Conservation (phyloP, 352 stramenopile genomes). For the Globisporangium heterothallicum region DNA sequence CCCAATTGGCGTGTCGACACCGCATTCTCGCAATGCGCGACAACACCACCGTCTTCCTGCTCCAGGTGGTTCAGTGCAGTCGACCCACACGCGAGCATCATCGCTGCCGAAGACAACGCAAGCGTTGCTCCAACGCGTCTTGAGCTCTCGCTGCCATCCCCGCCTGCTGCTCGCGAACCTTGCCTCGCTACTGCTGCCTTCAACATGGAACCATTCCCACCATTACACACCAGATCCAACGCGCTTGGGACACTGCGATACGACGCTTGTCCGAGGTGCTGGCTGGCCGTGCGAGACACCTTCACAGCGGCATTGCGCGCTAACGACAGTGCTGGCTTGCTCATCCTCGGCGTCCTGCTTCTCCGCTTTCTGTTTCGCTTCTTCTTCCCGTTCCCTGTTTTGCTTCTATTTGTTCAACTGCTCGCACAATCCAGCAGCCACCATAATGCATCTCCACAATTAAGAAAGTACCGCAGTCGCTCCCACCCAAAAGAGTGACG, state of each 20-base stretch:
- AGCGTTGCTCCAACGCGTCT: neutral
- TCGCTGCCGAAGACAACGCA: neutral
- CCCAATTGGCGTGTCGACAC: neutral
- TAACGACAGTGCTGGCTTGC: neutral
- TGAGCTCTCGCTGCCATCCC: neutral
- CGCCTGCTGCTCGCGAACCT: too few species aligned
- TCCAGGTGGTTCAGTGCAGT: neutral
- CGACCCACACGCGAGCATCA: neutral
- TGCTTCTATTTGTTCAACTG: too few species aligned
- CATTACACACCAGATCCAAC: neutral
- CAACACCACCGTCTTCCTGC: neutral
- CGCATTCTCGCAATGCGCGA: neutral
- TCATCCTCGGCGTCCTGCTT: neutral
- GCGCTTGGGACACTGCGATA: too few species aligned
- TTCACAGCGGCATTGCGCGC: neutral
- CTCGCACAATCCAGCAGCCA: too few species aligned
- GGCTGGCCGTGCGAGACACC: neutral
- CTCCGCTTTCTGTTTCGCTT: neutral
- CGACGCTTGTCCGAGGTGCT: too few species aligned
- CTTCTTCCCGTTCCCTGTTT: too few species aligned
- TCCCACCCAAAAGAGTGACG: too few species aligned
- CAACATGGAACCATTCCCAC: neutral
- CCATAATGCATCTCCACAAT: too few species aligned
- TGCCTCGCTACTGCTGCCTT: neutral
- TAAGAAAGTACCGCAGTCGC: too few species aligned